Evolutionary conservation across 139 green algal species (phyloP).

Genomic region (Dunaliella primolecta): DNA sequence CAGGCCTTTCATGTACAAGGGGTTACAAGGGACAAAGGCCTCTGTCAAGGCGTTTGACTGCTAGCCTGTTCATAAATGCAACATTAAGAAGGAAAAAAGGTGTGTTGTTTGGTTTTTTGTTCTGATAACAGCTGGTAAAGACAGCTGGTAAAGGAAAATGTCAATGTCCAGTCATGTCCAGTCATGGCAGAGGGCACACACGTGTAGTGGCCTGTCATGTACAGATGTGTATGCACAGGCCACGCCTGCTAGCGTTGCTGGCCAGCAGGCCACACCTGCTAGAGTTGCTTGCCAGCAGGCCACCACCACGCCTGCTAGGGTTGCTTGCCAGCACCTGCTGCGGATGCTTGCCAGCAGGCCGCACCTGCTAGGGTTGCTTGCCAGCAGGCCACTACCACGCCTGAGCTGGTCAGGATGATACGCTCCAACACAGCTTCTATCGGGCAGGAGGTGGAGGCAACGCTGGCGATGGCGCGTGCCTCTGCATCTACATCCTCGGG

Average conservation of each 20-base stretch:
- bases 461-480: conserved; percentile 33
- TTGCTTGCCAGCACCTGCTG: too few species aligned
- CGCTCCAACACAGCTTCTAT: conserved; percentile 58
- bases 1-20: not conserved
- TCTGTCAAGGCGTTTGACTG: too few species aligned
- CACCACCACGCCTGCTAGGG: too few species aligned
- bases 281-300: too few species aligned
- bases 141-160: too few species aligned
- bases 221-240: not conserved
- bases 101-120: too few species aligned
- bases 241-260: not conserved
- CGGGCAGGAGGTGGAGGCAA: conserved; percentile 40
- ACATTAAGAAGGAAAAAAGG: too few species aligned
- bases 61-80: too few species aligned
- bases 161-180: too few species aligned
- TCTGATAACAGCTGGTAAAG: too few species aligned
- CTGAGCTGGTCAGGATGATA: conserved; percentile 49
- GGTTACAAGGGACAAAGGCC: too few species aligned
- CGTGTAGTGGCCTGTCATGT: not conserved
- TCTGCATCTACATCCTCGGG: conserved; percentile 23
- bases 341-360: not conserved
- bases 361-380: conserved; percentile 33
- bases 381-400: conserved; percentile 67
- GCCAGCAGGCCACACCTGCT: not conserved
- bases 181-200: too few species aligned